Evolutionary conservation across 2,329 filamentous ascomycete genomes (phyloP).

Genomic region (Aspergillus melleus): DNA sequence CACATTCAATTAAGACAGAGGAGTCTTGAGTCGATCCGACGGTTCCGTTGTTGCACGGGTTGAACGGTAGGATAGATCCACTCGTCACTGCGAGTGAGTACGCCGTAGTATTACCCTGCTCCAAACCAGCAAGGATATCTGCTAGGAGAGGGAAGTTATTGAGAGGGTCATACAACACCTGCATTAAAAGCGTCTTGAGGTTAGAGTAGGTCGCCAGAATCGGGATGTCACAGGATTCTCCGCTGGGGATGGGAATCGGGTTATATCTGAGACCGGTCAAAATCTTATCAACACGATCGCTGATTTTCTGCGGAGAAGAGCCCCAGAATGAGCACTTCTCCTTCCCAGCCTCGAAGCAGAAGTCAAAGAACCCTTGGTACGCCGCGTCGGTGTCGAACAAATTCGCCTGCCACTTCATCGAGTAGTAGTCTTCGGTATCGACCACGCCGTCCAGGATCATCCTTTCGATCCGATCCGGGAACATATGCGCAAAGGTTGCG

Average conservation of each 20-base stretch:
- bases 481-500: background rate
- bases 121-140: background rate
- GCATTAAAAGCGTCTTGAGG: background rate
- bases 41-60: background rate
- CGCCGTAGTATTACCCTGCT: background rate
- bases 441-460: conserved; percentile 3
- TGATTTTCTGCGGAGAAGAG: background rate
- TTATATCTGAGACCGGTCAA: conserved; percentile 13
- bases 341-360: background rate
- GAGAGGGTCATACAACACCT: background rate
- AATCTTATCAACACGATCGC: conserved; percentile 10
- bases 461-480: background rate
- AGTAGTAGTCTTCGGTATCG: background rate
- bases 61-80: background rate
- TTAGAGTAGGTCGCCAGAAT: background rate
- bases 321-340: background rate
- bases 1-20: background rate
- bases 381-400: background rate
- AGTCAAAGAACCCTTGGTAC: background rate
- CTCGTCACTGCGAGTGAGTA: background rate
- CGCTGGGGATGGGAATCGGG: conserved; percentile 14
- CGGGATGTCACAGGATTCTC: background rate
- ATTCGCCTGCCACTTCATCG: background rate
- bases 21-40: background rate
- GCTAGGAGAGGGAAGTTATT: background rate